phyloP scores from a whole-genome alignment of 345 rosid genomes.

The Eucalyptus albens region DNA sequence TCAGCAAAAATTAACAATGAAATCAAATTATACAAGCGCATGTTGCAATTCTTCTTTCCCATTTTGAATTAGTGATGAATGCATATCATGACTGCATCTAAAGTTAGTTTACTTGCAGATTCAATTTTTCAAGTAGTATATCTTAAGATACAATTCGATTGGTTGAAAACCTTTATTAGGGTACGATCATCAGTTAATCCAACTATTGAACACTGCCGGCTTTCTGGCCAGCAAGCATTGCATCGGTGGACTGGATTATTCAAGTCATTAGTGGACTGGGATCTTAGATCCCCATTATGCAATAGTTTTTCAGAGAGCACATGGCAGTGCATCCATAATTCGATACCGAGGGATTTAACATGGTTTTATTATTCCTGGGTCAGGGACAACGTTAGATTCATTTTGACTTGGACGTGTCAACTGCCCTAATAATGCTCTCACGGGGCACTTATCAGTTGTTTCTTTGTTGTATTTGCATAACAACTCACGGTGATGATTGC shows the following conservation, averaged over 20 bases:
- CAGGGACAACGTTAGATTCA: not conserved
- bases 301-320: not conserved
- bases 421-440: constrained; percentile 1
- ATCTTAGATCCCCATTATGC: not conserved
- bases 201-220: not conserved
- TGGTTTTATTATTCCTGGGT: not conserved
- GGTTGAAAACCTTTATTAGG: not conserved
- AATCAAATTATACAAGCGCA: not conserved
- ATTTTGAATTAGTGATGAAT: not conserved
- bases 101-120: not conserved
- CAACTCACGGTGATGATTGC: not conserved
- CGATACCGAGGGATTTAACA: not conserved
- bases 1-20: not conserved
- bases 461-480: not conserved
- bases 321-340: not conserved
- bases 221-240: not conserved
- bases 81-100: not conserved
- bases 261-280: not conserved
- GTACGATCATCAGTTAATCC: not conserved
- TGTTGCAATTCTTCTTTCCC: not conserved
- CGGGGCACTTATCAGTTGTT: not conserved
- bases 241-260: not conserved
- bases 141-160: not conserved
- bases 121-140: not conserved
- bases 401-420: constrained; percentile 8